These are phyloP conservation scores for Xylaria palmicola DNA, from an alignment of 495 filamentous ascomycete genomes.

Conservation along the genomic window DNA sequence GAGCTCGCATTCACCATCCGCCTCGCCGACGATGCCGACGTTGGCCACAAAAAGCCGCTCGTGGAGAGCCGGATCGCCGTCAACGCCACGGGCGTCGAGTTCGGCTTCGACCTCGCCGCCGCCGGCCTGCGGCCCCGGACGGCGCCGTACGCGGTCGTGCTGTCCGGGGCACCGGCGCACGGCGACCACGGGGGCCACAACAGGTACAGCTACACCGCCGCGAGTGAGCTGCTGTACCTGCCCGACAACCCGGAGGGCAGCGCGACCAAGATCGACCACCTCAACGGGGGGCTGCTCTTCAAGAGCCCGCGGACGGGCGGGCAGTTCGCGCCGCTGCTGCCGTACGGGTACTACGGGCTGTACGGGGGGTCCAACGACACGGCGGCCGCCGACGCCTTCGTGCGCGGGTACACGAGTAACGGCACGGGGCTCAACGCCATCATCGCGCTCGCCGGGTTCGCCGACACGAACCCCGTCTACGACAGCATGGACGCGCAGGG, in stretches of 20 bases:
- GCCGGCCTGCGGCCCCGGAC: slow-evolving; percentile 43
- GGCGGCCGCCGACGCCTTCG: slow-evolving; percentile 36
- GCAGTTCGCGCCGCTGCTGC: slow-evolving; percentile 51
- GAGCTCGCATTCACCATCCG: slow-evolving; percentile 39
- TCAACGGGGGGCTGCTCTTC: slow-evolving; percentile 56
- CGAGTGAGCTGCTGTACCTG: slow-evolving; percentile 52
- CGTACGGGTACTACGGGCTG: slow-evolving; percentile 64
- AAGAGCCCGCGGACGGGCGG: slow-evolving; percentile 32
- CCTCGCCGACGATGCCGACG: slow-evolving; percentile 21
- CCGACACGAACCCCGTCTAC: slow-evolving; percentile 48
- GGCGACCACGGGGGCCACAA: no score
- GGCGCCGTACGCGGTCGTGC: slow-evolving; percentile 44
- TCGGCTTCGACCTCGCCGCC: slow-evolving; percentile 49
- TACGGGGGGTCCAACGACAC: slow-evolving; percentile 55
- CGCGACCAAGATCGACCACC: slow-evolving; percentile 60
- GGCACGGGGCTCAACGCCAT: slow-evolving; percentile 45
- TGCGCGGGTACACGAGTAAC: slow-evolving; percentile 54
- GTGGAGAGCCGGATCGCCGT: slow-evolving; percentile 40
- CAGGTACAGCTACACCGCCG: slow-evolving; percentile 37
- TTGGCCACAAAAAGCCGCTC: no score
- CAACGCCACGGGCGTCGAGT: slow-evolving; percentile 48
- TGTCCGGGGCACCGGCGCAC: slow-evolving; percentile 40
- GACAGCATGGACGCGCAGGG: slow-evolving; percentile 53
- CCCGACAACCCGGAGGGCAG: slow-evolving; percentile 58
- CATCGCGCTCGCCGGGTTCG: slow-evolving; percentile 37